Evolutionary conservation across 179 eudicot species (phyloP), one percentile per base, ranked within the genome.

Genomic region (Dionaea muscipula): DNA sequence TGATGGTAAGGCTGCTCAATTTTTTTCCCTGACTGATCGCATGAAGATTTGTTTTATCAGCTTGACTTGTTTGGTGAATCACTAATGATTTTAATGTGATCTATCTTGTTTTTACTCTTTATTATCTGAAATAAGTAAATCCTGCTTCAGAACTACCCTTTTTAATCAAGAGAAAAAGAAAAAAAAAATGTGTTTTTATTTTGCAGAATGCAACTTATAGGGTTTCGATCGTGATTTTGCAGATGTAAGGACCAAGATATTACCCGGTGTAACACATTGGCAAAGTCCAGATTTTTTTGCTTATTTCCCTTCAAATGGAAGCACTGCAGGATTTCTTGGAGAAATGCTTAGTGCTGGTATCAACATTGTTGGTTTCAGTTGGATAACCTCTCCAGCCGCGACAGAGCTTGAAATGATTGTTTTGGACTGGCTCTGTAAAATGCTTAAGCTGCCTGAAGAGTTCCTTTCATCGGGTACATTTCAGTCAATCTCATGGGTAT

Each of bases 221-320:
- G 35, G 1, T n/a, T 31, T 4, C 35, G 5, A 41, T 49, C 27
- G 50, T 70, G 35, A 28, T 50, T 21, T 40, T 56, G 60, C 79
- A 87, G 98, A 91, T 66, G 81, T 87, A 27, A 79, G 68, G 65
- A 36, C 65, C 47, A 84, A 87, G 59, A 87, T 91, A 59, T 66
- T 91, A 18, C 95, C 86, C 27, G 94, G 98, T n/a, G 91, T 91
- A 40, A 91, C 98, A 51, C 98, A 91, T 55, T 91, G 98, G 98
- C 98, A 91, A 64, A 91, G 98, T 71, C 98, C 95, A 0, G 75
- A 71, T 22, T 87, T 60, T 61, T 91, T 77, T 67, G 95, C 91
- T 19, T 91, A 91, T 68, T 91, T 71, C 63, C 88, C 98, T n/a
- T 68, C 84, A 15, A 91, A 87, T 57, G 82, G 94, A 66, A 91